Conservation (phyloP, 108 stramenopile genomes). For the Cyclotella kingstonii region DNA sequence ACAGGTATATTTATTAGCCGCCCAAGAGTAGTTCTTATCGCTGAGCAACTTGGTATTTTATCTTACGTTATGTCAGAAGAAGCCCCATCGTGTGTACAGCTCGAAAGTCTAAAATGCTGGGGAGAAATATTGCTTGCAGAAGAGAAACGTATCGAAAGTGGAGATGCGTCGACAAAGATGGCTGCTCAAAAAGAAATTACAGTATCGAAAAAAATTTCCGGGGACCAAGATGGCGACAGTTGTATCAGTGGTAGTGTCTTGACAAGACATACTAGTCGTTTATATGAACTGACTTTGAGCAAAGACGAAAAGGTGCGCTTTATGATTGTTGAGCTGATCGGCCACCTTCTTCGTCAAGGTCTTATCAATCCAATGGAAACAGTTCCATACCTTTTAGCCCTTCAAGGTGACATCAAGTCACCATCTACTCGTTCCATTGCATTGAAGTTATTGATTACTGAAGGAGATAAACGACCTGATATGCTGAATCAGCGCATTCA, state of each 20-base stretch:
- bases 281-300: slow-evolving; percentile 69
- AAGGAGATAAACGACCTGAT: slow-evolving; percentile 87
- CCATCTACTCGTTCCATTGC: slow-evolving; percentile 67
- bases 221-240: slow-evolving; percentile 88
- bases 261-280: slow-evolving; percentile 65
- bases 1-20: slow-evolving; percentile 74
- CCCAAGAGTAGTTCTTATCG: slow-evolving; percentile 70
- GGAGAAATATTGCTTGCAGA: slow-evolving; percentile 74
- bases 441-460: slow-evolving; percentile 62
- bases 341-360: slow-evolving; percentile 87
- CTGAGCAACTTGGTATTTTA: slow-evolving; percentile 71
- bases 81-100: slow-evolving; percentile 54
- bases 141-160: slow-evolving; percentile 79
- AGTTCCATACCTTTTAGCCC: slow-evolving; percentile 76
- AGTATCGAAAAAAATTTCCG: slow-evolving; percentile 73
- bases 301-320: slow-evolving; percentile 57
- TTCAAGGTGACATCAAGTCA: slow-evolving; percentile 85
- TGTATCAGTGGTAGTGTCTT: slow-evolving; percentile 79
- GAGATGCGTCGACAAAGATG: slow-evolving; percentile 76
- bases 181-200: slow-evolving; percentile 63
- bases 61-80: slow-evolving; percentile 49
- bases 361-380: slow-evolving; percentile 87
- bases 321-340: slow-evolving; percentile 71
- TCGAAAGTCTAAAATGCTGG: slow-evolving; percentile 74
- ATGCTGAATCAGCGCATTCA: slow-evolving; percentile 79